Conservation (phyloP, 2,329 filamentous ascomycete species). For the Aureobasidium subglaciale region DNA sequence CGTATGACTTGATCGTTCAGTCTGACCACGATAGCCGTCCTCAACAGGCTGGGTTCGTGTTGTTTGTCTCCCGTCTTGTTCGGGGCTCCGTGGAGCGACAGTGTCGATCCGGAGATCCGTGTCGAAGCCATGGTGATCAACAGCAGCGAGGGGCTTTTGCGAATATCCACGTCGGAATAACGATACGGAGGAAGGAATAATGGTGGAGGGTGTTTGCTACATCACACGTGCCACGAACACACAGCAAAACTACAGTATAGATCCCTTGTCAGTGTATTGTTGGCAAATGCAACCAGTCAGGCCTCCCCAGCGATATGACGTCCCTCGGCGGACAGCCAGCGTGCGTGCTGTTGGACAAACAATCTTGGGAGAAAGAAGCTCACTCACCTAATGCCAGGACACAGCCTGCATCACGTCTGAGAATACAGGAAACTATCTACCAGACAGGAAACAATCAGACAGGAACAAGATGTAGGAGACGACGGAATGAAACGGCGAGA, state of each 20-base stretch:
- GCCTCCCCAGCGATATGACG: conserved; percentile 13
- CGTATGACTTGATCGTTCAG: conserved; percentile 26
- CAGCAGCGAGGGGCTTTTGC: background rate
- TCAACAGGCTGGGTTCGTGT: background rate
- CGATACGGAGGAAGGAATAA: background rate
- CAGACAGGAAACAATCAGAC: background rate
- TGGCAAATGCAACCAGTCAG: conserved; percentile 11
- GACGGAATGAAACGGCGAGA: conserved; percentile 4
- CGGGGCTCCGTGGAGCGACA: conserved; percentile 23
- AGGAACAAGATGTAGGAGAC: conserved; percentile 3
- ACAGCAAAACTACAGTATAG: conserved; percentile 1
- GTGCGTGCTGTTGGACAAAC: conserved; percentile 2
- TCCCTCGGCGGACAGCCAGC: background rate
- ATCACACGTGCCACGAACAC: conserved; percentile 13
- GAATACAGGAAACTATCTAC: conserved; percentile 6
- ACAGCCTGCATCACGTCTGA: conserved; percentile 11
- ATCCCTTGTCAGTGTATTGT: conserved; percentile 4
- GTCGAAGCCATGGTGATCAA: conserved; percentile 14
- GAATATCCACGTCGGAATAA: background rate
- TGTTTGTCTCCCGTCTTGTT: conserved; percentile 14
- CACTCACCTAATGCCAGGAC: conserved; percentile 13
- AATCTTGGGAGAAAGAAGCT: background rate
- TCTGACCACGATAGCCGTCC: conserved; percentile 26
- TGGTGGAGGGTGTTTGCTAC: conserved; percentile 7
- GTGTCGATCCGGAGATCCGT: conserved; percentile 13